These are phyloP conservation scores for Lipomyces starkeyi DNA, from an alignment of 805 yeast species.

Conservation along the genomic window DNA sequence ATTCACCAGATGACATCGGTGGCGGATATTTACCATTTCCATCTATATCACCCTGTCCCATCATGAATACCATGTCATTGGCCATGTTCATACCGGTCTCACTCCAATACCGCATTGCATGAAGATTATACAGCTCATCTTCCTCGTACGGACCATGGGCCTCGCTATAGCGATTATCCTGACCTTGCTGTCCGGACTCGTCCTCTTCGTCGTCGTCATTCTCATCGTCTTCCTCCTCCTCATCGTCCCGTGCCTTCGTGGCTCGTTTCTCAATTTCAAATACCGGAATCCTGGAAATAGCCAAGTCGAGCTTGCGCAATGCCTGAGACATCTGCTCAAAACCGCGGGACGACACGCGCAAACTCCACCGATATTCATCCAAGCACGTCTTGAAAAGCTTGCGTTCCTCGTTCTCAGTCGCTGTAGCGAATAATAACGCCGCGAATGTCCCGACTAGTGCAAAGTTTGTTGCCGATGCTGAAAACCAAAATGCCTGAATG, in stretches of 20 bases:
- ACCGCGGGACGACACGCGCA: conserved; percentile 75
- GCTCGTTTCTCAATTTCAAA: conserved; percentile 27
- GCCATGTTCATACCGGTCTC: conserved; percentile 4
- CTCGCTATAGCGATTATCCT: background rate
- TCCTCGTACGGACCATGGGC: conserved; percentile 17
- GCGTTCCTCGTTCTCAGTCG: conserved; percentile 71
- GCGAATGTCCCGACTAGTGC: conserved; percentile 46
- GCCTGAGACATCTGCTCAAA: conserved; percentile 83
- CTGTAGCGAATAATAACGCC: conserved; percentile 36
- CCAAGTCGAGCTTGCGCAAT: conserved; percentile 68
- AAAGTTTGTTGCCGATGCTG: conserved; percentile 33
- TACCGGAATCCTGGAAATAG: conserved; percentile 73
- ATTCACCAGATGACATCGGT: background rate
- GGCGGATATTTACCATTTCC: background rate
- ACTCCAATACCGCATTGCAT: conserved; percentile 31
- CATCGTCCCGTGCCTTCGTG: conserved; percentile 5
- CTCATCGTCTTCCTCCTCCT: conserved; percentile 20
- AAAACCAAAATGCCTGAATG: conserved; percentile 42
- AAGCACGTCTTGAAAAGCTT: conserved; percentile 68
- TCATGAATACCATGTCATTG: conserved; percentile 5
- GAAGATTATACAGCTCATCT: conserved; percentile 17
- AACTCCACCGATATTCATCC: conserved; percentile 74
- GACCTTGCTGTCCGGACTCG: conserved; percentile 13
- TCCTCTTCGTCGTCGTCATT: conserved; percentile 17
- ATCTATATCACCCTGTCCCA: conserved; percentile 1